These are phyloP conservation scores for Podaxis sp. DNA, from an alignment of 768 basidiomycete genomes.

Conservation along the genomic window DNA sequence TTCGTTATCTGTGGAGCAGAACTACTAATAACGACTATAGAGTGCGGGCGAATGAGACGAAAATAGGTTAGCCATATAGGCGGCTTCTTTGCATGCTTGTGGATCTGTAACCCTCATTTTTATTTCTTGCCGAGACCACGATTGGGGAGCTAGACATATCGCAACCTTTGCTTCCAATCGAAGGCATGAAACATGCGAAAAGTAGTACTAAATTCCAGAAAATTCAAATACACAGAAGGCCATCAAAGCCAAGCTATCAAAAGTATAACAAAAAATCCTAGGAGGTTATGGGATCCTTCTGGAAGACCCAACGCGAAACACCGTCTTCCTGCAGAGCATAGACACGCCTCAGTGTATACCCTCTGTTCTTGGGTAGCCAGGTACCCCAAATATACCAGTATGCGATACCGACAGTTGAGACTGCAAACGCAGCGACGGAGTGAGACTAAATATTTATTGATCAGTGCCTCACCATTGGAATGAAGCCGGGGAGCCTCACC, in stretches of 20 bases:
- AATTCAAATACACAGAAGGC: no score
- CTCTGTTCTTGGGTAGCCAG: slow-evolving; percentile 45
- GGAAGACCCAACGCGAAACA: slow-evolving; percentile 52
- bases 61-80: no score
- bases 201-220: no score
- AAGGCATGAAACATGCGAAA: no score
- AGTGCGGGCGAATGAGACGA: no score
- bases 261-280: neutral
- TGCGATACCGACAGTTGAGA: slow-evolving; percentile 46
- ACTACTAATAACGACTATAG: no score
- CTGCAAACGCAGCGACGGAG: slow-evolving; percentile 40
- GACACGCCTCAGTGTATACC: slow-evolving; percentile 49
- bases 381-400: slow-evolving; percentile 58
- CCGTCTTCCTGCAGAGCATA: slow-evolving; percentile 56
- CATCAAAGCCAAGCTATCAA: neutral
- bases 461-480: neutral
- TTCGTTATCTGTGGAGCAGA: no score
- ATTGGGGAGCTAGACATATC: no score
- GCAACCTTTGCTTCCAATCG: no score
- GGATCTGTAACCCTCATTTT: no score
- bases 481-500: slow-evolving; percentile 37
- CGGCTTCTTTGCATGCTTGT: no score
- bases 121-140: no score
- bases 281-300: slow-evolving; percentile 25
- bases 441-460: slow-evolving; percentile 38